Evolutionary conservation across 495 filamentous ascomycete genomes (phyloP).

Genomic region (Penicillium daleae): DNA sequence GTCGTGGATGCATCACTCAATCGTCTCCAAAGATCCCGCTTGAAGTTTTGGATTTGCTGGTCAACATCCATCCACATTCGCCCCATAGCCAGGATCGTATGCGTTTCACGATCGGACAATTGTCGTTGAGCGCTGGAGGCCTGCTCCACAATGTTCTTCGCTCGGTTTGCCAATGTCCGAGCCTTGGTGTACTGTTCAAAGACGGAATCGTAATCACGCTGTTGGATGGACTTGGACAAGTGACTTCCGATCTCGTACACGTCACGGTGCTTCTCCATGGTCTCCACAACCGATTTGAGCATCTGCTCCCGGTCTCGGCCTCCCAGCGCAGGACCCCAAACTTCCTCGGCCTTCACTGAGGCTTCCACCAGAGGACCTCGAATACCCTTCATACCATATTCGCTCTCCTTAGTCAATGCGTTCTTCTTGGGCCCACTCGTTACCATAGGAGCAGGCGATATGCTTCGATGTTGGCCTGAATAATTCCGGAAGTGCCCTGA

Average conservation of each 20-base stretch:
- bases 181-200: slow-evolving; percentile 86
- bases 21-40: slow-evolving; percentile 83
- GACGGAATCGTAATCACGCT: slow-evolving; percentile 83
- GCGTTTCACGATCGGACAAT: slow-evolving; percentile 73
- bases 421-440: slow-evolving; percentile 68
- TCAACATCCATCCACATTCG: slow-evolving; percentile 95
- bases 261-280: slow-evolving; percentile 76
- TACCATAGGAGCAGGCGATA: slow-evolving; percentile 35
- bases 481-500: slow-evolving; percentile 62
- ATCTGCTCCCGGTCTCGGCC: slow-evolving; percentile 90
- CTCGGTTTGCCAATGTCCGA: slow-evolving; percentile 72
- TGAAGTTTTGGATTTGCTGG: slow-evolving; percentile 80
- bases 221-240: slow-evolving; percentile 83
- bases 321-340: slow-evolving; percentile 93
- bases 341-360: slow-evolving; percentile 90
- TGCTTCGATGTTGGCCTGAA: slow-evolving; percentile 52
- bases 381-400: slow-evolving; percentile 91
- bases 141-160: slow-evolving; percentile 62
- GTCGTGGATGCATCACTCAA: slow-evolving; percentile 63
- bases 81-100: slow-evolving; percentile 83
- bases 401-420: slow-evolving; percentile 87
- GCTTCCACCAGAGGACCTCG: slow-evolving; percentile 85
- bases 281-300: slow-evolving; percentile 71
- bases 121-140: slow-evolving; percentile 48
- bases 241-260: slow-evolving; percentile 77